Conservation (phyloP, 345 rosid species). For the Lenwebbia sp. region DNA sequence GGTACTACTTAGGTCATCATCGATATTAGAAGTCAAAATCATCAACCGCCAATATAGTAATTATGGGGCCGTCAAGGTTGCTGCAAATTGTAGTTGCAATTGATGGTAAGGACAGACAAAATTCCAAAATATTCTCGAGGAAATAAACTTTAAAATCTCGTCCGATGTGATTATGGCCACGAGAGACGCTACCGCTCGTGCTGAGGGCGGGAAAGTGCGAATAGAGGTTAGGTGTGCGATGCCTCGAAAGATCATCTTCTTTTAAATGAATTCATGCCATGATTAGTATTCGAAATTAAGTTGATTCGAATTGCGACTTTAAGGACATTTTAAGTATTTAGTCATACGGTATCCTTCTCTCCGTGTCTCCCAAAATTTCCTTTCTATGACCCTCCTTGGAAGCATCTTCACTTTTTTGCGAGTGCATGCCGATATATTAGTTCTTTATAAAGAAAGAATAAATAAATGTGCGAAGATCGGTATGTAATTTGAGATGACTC, state of each 20-base stretch:
- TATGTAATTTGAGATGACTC: neutral
- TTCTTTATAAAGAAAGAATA: neutral
- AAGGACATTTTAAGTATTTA: neutral
- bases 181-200: neutral
- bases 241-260: neutral
- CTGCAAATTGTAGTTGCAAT: neutral
- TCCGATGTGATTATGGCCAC: neutral
- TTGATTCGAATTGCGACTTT: neutral
- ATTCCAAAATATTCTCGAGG: neutral
- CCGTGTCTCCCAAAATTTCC: neutral
- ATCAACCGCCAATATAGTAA: neutral
- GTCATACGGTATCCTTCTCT: neutral
- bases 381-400: neutral
- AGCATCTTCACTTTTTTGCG: neutral
- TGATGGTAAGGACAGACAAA: neutral
- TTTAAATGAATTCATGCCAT: neutral
- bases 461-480: neutral
- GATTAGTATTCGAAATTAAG: neutral
- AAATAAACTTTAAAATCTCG: neutral
- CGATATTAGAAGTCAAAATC: neutral
- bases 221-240: neutral
- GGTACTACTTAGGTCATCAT: too few relatives aligned
- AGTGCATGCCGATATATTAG: neutral
- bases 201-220: neutral
- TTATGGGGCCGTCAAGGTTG: neutral